These are phyloP conservation scores for Mycoemilia scoparia DNA, from an alignment of 192 early-diverging fungal species.

Conservation along the genomic window DNA sequence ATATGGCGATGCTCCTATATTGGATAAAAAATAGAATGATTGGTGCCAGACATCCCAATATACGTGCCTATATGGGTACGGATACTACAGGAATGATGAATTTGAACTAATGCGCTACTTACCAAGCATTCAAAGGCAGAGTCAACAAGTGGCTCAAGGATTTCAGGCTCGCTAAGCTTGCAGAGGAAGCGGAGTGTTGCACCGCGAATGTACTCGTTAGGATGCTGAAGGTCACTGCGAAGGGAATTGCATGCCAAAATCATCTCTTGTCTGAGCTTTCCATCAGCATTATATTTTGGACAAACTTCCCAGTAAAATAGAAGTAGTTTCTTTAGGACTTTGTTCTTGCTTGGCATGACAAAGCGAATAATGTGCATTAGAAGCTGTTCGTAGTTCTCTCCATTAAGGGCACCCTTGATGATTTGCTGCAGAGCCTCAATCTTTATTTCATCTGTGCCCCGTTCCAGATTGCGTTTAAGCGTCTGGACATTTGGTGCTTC, in stretches of 20 bases:
- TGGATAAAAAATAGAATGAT: constrained; percentile 16
- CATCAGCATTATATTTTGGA: constrained; percentile 77
- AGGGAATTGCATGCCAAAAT: constrained; percentile 91
- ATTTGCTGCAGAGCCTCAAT: constrained; percentile 91
- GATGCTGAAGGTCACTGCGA: constrained; percentile 90
- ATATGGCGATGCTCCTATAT: constrained; percentile 90
- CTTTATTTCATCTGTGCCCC: constrained; percentile 78
- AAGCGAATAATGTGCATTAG: constrained; percentile 98
- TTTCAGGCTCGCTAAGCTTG: constrained; percentile 85
- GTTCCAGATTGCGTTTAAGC: constrained; percentile 50
- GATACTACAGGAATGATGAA: neutral
- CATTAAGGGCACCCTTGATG: constrained; percentile 76
- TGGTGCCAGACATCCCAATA: constrained; percentile 1
- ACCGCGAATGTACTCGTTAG: constrained; percentile 96
- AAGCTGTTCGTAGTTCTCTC: constrained; percentile 71
- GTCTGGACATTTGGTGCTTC: constrained; percentile 23
- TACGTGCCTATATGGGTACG: neutral
- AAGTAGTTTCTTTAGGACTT: constrained; percentile 89
- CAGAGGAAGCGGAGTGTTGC: constrained; percentile 83
- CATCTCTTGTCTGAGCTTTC: constrained; percentile 86
- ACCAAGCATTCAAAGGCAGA: constrained; percentile 72
- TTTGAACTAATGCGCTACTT: no score
- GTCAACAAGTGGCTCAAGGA: constrained; percentile 86
- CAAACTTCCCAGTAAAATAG: constrained; percentile 97
- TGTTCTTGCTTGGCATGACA: constrained; percentile 89